Percentiles rank a stretch among this genome's conserved stretches.
phyloP scores from a whole-genome alignment of 192 early-diverging fungal genomes.

The Backusella parvicylindrica region DNA sequence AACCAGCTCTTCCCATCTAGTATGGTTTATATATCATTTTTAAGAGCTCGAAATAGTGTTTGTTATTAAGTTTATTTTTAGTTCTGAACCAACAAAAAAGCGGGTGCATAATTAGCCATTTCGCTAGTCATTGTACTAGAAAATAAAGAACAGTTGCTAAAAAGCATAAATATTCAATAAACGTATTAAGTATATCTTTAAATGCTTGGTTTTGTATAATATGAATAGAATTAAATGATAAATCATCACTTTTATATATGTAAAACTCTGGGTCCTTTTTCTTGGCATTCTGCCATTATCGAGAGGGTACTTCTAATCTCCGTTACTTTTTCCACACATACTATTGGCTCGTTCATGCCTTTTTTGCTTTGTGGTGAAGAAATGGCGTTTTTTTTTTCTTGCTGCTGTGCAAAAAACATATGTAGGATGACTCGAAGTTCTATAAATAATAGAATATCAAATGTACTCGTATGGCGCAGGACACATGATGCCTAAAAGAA shows the following conservation, averaged over 20 bases:
- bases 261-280: background rate
- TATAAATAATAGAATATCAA: background rate
- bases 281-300: background rate
- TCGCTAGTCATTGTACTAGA: background rate
- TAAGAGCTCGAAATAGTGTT: background rate
- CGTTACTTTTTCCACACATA: background rate
- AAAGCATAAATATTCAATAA: background rate
- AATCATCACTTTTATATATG: background rate
- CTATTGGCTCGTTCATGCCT: background rate
- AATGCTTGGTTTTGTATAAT: background rate
- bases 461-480: background rate
- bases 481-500: background rate
- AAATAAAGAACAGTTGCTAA: background rate
- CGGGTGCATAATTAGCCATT: background rate
- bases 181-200: background rate
- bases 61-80: background rate
- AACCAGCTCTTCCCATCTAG: too few relatives aligned
- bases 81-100: background rate
- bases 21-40: background rate
- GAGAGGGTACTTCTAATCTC: background rate
- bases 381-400: background rate
- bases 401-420: background rate
- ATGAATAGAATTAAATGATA: background rate
- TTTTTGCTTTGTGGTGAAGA: background rate
- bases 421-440: background rate